Evolutionary conservation across 106 monocot genomes (phyloP).

Genomic region (Allium fistulosum): DNA sequence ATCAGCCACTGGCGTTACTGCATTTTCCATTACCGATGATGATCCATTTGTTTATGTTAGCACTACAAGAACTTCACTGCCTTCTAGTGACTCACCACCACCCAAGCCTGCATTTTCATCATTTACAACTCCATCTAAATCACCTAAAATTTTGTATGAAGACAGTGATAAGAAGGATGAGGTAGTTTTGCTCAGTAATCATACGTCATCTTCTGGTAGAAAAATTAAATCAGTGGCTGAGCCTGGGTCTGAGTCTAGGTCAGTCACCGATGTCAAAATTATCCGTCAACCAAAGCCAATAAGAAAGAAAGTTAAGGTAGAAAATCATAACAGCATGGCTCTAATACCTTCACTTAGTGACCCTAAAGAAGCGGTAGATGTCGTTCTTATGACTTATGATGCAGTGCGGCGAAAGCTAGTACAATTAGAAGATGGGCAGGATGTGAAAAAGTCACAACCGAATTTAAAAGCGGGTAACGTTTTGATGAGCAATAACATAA

Average conservation of each 20-base stretch:
- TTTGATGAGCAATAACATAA: conserved; percentile 48
- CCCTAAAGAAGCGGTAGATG: conserved; percentile 42
- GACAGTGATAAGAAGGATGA: conserved; percentile 4
- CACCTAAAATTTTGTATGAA: background rate
- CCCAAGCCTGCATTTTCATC: background rate
- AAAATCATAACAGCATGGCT: conserved; percentile 6
- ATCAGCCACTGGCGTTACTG: background rate
- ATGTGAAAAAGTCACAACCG: conserved; percentile 22
- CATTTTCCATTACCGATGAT: background rate
- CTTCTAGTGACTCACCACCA: background rate
- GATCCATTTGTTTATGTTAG: background rate
- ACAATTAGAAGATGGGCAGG: conserved; percentile 51
- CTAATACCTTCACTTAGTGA: conserved; percentile 30
- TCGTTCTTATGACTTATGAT: conserved; percentile 56
- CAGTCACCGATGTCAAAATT: no score
- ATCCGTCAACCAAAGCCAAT: no score
- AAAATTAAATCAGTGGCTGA: no score
- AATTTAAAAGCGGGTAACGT: conserved; percentile 45
- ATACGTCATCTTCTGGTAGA: conserved; percentile 15
- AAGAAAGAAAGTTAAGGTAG: conserved; percentile 8
- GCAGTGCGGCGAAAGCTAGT: conserved; percentile 45
- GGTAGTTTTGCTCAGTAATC: background rate
- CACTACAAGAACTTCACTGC: background rate
- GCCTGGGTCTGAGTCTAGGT: no score
- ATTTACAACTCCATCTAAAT: conserved; percentile 7